A percentile compares a stretch with the other conserved stretches of the same genome.
phyloP scores from a whole-genome alignment of 140 eudicot species.

The Stevia rebaudiana region DNA sequence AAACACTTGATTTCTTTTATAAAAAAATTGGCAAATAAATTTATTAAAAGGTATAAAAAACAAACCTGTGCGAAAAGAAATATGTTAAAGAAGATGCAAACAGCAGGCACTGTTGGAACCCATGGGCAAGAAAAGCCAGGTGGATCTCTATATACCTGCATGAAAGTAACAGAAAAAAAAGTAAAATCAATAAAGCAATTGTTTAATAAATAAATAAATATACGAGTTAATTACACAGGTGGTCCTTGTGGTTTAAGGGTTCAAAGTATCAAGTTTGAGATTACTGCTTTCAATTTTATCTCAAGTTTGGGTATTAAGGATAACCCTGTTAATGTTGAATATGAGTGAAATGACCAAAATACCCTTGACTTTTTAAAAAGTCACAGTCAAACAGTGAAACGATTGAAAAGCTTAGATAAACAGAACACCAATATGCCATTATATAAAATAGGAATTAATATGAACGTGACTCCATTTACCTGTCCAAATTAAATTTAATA shows the following conservation, averaged over 20 bases:
- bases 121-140: slow-evolving; percentile 94
- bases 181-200: background rate
- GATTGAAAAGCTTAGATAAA: no score
- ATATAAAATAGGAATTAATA: background rate
- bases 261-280: no score
- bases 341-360: no score
- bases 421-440: background rate
- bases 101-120: slow-evolving; percentile 79
- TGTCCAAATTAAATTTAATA: slow-evolving; percentile 73
- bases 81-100: slow-evolving; percentile 78
- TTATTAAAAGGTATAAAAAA: background rate
- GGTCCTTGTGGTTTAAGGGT: no score
- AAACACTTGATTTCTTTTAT: background rate
- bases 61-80: slow-evolving; percentile 92
- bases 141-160: slow-evolving; percentile 59
- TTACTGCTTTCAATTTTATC: no score
- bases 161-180: slow-evolving; percentile 3
- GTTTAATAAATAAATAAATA: background rate
- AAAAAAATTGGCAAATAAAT: background rate
- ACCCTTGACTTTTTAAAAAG: no score
- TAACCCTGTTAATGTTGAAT: no score
- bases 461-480: slow-evolving; percentile 37
- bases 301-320: no score
- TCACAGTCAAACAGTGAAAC: no score
- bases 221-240: background rate